Evolutionary conservation across 768 basidiomycete species (phyloP), one percentile per base, ranked within the genome.

Genomic region (Lactarius sanguifluus): DNA sequence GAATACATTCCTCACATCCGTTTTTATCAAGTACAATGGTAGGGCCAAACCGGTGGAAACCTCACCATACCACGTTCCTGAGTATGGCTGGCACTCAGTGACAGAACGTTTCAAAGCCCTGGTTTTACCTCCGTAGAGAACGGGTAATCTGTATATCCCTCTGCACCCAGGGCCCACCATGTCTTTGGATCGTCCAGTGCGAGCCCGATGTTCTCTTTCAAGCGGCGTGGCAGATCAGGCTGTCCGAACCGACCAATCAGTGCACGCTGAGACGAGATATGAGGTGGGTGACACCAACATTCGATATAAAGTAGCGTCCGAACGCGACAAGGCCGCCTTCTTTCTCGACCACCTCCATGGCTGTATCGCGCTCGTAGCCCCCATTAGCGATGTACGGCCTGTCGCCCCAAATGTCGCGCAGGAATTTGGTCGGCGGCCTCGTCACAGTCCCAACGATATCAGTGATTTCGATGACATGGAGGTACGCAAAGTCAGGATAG

Each of bases 381-480:
- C 70, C 72, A 18, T 72, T 73, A 36, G 65, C 52, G 54, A 76
- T 71, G 28, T 72, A 70, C 25, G 64, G 59, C 2, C 69, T 45
- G 8, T 61, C 58, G 4, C 64, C 64, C 74, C 74, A 75, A 13
- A 74, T 66, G 6, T 71, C 67, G 12, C 73, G 69, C 50, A 73
- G 25, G 59, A 70, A 67, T 28, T 73, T 65, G 57, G 69, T 72
- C 6, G 72, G 72, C 7, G 62, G 58, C 36, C 20, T 41, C n/a
- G 20, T 8, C 1, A 4, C 36, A 28, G 28, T 28, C 28, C 64
- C 68, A 3, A 65, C 28, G 30, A 30, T 28, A 4, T 64, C 34
- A 28, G 64, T 52, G 15, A 74, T 70, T 62, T 79, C 75, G 28
- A 77, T 61, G 47, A 77, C 57, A 68, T 80, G 79, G 52, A 76